Evolutionary conservation across 768 basidiomycete genomes (phyloP), one percentile per base, ranked within the genome.

Genomic region (Cantharellus cinnabarinus): DNA sequence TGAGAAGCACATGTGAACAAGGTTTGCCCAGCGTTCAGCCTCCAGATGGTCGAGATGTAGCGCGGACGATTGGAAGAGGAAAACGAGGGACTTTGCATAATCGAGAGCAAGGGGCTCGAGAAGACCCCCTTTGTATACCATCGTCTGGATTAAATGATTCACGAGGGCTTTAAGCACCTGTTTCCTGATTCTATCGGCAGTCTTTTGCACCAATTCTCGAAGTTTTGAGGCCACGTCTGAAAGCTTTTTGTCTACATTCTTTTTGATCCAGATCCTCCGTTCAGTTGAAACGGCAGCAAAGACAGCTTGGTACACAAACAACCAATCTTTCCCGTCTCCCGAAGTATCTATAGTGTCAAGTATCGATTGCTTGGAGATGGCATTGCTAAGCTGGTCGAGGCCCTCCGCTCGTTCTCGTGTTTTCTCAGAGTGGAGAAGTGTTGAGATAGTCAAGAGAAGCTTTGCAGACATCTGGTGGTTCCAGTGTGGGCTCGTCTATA

Each of bases 41-140:
- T 79, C 79, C 57, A 93, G 65, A 64, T 83, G 80, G 50, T 93
- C 85, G 59, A 93, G 72, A 69, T 97, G 91, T 2, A 89, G 82
- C 2, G 71, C 67, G 68, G 80, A 83, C 59, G 72, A 71, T 29
- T 29, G 20, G 57, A 88, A 71, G 4, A 97, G 66, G 60, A 71
- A 73, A 59, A 78, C 78, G 55, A 95, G 72, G 0, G 84, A 76
- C 67, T 93, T 93, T 59, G 84, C 73, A 68, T 89, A 93, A 68
- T 93, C 80, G 62, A 87, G 69, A 5, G 86, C 81, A 2, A 89
- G 74, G 0, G 81, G 79, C 2, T 72, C 66, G 61, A 82, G 74
- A 10, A 95, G 70, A 41, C 73, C 66, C 42, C 75, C 73, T 29
- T 74, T 71, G 64, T 79, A 65, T 3, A 79, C 71, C 56, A 90